A percentile compares a stretch with the other conserved stretches of the same genome.
phyloP scores from a whole-genome alignment of 2,329 filamentous ascomycete species.

The Neopestalotiopsis rosae region DNA sequence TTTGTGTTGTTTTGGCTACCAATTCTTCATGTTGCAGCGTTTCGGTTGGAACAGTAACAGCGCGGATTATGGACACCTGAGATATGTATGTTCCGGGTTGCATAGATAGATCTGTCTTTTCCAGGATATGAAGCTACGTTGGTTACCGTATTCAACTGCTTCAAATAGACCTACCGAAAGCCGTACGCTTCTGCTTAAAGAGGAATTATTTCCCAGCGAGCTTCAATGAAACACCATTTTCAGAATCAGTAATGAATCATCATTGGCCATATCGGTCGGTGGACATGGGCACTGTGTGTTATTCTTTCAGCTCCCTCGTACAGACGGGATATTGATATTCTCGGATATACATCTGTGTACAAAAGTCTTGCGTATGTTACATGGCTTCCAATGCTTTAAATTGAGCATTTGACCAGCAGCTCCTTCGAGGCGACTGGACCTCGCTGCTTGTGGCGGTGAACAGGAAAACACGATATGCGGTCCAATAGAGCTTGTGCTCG shows the following conservation, averaged over 20 bases:
- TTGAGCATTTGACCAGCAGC: not conserved
- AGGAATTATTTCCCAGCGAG: no score
- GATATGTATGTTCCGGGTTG: not conserved
- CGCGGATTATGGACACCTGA: not conserved
- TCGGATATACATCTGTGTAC: slow-evolving; percentile 11
- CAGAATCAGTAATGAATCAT: not conserved
- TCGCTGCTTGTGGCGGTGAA: not conserved
- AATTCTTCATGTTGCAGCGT: not conserved
- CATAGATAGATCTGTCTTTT: not conserved
- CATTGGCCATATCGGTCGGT: not conserved
- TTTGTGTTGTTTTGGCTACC: not conserved
- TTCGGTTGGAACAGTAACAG: not conserved
- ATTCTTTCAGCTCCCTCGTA: not conserved
- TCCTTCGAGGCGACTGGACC: not conserved
- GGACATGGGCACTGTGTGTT: not conserved
- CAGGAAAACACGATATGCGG: not conserved
- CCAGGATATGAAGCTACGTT: no score
- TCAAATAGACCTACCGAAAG: no score
- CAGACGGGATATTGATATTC: not conserved
- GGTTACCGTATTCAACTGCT: no score
- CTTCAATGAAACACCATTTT: no score
- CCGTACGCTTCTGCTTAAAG: no score
- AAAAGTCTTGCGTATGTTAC: not conserved
- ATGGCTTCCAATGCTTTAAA: not conserved
- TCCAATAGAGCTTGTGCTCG: not conserved